A percentile compares a stretch with the other conserved stretches of the same genome.
phyloP scores from a whole-genome alignment of 441 rosid species.

The Syzygium syzygioides region DNA sequence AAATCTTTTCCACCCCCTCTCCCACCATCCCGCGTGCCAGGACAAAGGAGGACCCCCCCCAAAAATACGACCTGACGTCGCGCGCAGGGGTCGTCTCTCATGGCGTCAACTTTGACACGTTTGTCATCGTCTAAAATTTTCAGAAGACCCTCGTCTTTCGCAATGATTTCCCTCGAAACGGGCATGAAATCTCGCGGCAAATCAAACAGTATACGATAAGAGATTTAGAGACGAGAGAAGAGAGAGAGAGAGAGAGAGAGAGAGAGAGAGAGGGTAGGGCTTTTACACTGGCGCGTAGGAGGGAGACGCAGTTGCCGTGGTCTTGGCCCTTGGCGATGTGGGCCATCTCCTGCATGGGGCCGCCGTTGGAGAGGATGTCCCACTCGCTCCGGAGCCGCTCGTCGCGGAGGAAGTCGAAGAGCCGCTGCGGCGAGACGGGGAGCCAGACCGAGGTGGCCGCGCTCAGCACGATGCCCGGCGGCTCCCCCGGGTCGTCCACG shows the following conservation, averaged over 20 bases:
- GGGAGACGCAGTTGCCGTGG: constrained; percentile 87
- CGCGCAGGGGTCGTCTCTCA: too few relatives aligned
- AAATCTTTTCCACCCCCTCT: constrained; percentile 11
- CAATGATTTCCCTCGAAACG: neutral
- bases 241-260: neutral
- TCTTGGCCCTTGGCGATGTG: constrained; percentile 91
- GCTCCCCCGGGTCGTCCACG: constrained; percentile 84
- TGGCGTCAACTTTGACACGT: neutral
- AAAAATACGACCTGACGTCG: neutral
- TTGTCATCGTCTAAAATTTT: neutral
- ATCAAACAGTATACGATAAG: neutral
- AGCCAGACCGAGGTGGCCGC: constrained; percentile 96
- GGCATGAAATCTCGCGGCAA: neutral
- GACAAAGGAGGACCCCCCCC: constrained; percentile 4
- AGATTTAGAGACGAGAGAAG: neutral
- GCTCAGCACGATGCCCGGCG: constrained; percentile 81
- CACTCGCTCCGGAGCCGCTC: constrained; percentile 89
- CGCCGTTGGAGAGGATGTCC: constrained; percentile 90
- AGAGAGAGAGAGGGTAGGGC: neutral
- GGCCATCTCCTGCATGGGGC: constrained; percentile 94
- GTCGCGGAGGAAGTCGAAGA: constrained; percentile 78
- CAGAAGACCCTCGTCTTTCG: too few relatives aligned
- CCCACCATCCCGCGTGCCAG: constrained; percentile 8
- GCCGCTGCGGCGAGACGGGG: constrained; percentile 69
- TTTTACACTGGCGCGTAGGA: constrained; percentile 58